Conservation (phyloP, 2,329 filamentous ascomycete genomes). For the Pseudocercospora musae region DNA sequence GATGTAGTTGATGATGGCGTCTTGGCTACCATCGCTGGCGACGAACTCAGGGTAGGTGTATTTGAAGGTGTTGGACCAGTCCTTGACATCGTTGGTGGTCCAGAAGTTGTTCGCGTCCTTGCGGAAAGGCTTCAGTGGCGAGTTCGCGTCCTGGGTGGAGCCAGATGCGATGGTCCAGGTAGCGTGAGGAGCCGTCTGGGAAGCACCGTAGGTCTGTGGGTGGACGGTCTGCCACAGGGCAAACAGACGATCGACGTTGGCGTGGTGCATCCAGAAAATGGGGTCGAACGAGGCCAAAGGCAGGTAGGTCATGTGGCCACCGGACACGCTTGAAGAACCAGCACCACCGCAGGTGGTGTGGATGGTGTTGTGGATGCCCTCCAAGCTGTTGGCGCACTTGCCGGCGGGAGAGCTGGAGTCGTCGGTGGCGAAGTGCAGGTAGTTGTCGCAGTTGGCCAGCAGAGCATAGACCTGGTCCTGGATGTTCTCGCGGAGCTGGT, state of each 20-base stretch:
- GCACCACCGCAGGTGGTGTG: constrained; percentile 32
- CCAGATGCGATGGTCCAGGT: constrained; percentile 61
- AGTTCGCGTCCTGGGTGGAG: constrained; percentile 38
- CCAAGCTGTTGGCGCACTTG: constrained; percentile 33
- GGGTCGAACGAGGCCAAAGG: constrained; percentile 72
- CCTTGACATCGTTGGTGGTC: constrained; percentile 63
- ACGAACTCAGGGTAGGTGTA: constrained; percentile 72
- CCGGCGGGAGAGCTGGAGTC: constrained; percentile 23
- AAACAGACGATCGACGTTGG: constrained; percentile 70
- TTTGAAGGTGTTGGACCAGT: constrained; percentile 61
- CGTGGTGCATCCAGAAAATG: constrained; percentile 72
- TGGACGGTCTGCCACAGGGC: constrained; percentile 76
- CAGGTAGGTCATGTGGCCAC: constrained; percentile 68
- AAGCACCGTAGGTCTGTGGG: constrained; percentile 63
- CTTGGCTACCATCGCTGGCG: constrained; percentile 45
- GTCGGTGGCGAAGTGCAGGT: constrained; percentile 33
- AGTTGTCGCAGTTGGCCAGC: constrained; percentile 34
- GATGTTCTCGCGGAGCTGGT: constrained; percentile 29
- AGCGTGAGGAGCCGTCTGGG: constrained; percentile 50
- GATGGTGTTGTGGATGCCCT: constrained; percentile 37
- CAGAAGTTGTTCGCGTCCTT: constrained; percentile 59
- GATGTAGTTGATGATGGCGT: constrained; percentile 42
- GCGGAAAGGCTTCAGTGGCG: constrained; percentile 57
- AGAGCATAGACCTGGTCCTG: constrained; percentile 35
- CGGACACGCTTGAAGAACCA: constrained; percentile 15